Percentiles rank a stretch among this genome's conserved stretches.
These are phyloP conservation scores for Paracamarosporium sp. DNA, from an alignment of 2,329 filamentous ascomycete species.

Conservation along the genomic window DNA sequence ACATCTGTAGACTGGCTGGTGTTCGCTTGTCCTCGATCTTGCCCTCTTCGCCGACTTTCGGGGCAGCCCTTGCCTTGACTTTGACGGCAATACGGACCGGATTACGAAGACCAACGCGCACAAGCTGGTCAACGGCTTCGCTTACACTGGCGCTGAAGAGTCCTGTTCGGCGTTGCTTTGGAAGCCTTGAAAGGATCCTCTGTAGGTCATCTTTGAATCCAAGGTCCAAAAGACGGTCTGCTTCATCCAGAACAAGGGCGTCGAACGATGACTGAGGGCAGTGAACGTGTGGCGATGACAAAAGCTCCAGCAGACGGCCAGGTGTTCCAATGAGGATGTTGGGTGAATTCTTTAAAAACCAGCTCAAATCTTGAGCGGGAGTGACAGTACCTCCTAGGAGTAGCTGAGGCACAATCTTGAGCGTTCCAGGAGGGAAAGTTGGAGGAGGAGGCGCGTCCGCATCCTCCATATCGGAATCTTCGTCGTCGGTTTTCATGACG, in stretches of 20 bases:
- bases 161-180: conserved; percentile 92
- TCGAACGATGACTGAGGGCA: conserved; percentile 90
- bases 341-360: conserved; percentile 82
- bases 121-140: conserved; percentile 91
- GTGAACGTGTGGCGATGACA: conserved; percentile 86
- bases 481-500: conserved; percentile 62
- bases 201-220: conserved; percentile 93
- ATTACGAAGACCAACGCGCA: conserved; percentile 89
- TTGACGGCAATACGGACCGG: conserved; percentile 95
- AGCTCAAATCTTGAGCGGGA: conserved; percentile 82
- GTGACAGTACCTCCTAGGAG: conserved; percentile 83
- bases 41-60: conserved; percentile 54
- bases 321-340: conserved; percentile 92
- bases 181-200: conserved; percentile 80
- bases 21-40: conserved; percentile 85
- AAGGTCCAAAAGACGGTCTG: conserved; percentile 88
- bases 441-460: conserved; percentile 46
- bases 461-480: conserved; percentile 51
- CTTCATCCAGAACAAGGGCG: conserved; percentile 90
- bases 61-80: conserved; percentile 66
- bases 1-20: conserved; percentile 91
- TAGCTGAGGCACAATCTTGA: conserved; percentile 75
- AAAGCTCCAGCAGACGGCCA: conserved; percentile 84
- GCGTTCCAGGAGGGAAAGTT: conserved; percentile 55
- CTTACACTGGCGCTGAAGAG: conserved; percentile 96